A percentile compares a stretch with the other conserved stretches of the same genome.
Evolutionary conservation across 164 flowering plant species (phyloP).

Genomic region (Stephania japonica): DNA sequence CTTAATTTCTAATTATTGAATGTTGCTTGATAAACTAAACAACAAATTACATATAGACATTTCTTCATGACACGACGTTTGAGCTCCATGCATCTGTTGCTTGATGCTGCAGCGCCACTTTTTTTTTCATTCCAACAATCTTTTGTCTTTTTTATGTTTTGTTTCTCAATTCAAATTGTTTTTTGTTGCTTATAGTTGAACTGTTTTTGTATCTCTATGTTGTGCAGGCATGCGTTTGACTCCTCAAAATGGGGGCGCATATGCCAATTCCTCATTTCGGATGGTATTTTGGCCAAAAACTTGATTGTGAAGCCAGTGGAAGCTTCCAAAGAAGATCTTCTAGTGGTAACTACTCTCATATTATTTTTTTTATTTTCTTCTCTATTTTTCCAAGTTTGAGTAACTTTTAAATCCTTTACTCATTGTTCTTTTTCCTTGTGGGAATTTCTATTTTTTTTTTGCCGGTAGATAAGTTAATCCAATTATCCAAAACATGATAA

Average conservation of each 20-base stretch:
- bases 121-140: too few species aligned
- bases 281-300: slow-evolving; percentile 47
- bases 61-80: too few species aligned
- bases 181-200: background rate
- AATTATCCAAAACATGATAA: background rate
- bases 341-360: slow-evolving; percentile 52
- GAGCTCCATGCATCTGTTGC: too few species aligned
- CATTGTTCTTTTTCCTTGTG: background rate
- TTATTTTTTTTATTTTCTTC: background rate
- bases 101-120: too few species aligned
- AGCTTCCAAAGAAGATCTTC: slow-evolving; percentile 83
- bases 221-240: slow-evolving; percentile 91
- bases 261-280: slow-evolving; percentile 50
- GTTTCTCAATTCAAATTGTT: background rate
- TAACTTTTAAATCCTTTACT: background rate
- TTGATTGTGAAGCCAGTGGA: slow-evolving; percentile 72
- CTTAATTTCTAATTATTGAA: too few species aligned
- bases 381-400: background rate
- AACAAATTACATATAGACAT: too few species aligned
- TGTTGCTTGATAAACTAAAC: too few species aligned
- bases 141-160: background rate
- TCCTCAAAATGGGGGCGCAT: slow-evolving; percentile 95
- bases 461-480: background rate
- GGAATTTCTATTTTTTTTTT: background rate
- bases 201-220: background rate